Conservation (phyloP, 306 rosid species). For the Lathyrus tuberosus region DNA sequence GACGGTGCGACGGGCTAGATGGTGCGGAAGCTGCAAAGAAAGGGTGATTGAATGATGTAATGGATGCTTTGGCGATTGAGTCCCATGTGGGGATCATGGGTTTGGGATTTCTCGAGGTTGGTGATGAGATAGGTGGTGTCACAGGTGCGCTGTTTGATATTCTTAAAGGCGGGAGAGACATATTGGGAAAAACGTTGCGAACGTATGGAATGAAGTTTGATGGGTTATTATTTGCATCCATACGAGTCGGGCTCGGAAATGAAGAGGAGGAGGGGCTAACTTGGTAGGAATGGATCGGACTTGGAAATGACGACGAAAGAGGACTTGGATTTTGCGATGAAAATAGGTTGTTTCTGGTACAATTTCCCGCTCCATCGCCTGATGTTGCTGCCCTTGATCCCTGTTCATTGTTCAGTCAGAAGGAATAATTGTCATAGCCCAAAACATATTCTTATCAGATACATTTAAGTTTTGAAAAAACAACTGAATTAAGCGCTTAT, state of each 20-base stretch:
- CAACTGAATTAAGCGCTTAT: not conserved
- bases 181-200: conserved; percentile 56
- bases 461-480: not conserved
- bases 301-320: conserved; percentile 69
- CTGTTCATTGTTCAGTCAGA: conserved; percentile 44
- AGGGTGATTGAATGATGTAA: conserved; percentile 61
- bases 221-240: conserved; percentile 55
- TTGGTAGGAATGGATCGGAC: conserved; percentile 90
- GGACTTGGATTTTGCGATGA: conserved; percentile 85
- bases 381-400: conserved; percentile 58
- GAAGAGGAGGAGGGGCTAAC: conserved; percentile 92
- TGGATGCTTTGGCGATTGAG: conserved; percentile 72
- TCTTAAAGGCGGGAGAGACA: conserved; percentile 66
- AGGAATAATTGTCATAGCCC: not conserved
- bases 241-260: conserved; percentile 75
- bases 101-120: conserved; percentile 75
- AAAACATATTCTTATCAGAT: not conserved
- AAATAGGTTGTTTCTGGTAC: conserved; percentile 64
- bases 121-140: conserved; percentile 87
- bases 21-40: conserved; percentile 93
- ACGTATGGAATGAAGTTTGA: conserved; percentile 60
- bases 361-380: conserved; percentile 56
- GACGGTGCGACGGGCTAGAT: conserved; percentile 84
- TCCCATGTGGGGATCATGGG: conserved; percentile 85
- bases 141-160: conserved; percentile 96